These are phyloP conservation scores for Gnomoniopsis smithogilvyi DNA, from an alignment of 2,329 filamentous ascomycete species.

Conservation along the genomic window DNA sequence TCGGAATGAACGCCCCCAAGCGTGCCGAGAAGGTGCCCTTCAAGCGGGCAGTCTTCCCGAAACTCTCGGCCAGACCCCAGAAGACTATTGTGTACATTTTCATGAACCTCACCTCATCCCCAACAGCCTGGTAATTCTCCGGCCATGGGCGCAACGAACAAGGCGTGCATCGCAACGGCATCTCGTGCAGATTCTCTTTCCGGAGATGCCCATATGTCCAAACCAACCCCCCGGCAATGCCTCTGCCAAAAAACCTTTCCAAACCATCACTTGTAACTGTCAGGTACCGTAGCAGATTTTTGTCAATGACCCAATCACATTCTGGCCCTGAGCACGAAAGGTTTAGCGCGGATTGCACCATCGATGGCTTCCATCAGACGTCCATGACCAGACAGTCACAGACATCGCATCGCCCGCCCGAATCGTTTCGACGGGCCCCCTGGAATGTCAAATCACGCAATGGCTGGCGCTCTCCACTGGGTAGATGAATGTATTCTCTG, in stretches of 20 bases:
- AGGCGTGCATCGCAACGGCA: slow-evolving; percentile 4
- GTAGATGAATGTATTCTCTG: neutral
- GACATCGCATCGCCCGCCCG: slow-evolving; percentile 13
- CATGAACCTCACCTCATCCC: slow-evolving; percentile 7
- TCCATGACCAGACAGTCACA: slow-evolving; percentile 10
- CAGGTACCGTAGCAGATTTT: slow-evolving; percentile 18
- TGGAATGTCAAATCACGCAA: slow-evolving; percentile 29
- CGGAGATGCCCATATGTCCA: slow-evolving; percentile 4
- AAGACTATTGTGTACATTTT: slow-evolving; percentile 5
- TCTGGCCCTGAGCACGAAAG: slow-evolving; percentile 41
- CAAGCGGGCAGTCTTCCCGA: neutral
- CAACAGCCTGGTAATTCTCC: neutral
- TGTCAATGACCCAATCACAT: slow-evolving; percentile 8
- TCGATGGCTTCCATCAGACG: slow-evolving; percentile 25
- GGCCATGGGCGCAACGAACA: neutral
- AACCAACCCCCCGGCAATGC: neutral
- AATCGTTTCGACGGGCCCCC: neutral
- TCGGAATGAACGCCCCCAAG: neutral
- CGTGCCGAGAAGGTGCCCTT: neutral
- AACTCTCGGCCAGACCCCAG: neutral
- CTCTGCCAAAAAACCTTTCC: slow-evolving; percentile 6
- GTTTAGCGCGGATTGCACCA: slow-evolving; percentile 52
- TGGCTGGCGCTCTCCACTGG: slow-evolving; percentile 13
- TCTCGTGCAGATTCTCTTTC: slow-evolving; percentile 1
- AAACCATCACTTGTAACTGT: slow-evolving; percentile 6